Evolutionary conservation across 2,329 filamentous ascomycete species (phyloP).

Genomic region (Metarhizium brunneum): DNA sequence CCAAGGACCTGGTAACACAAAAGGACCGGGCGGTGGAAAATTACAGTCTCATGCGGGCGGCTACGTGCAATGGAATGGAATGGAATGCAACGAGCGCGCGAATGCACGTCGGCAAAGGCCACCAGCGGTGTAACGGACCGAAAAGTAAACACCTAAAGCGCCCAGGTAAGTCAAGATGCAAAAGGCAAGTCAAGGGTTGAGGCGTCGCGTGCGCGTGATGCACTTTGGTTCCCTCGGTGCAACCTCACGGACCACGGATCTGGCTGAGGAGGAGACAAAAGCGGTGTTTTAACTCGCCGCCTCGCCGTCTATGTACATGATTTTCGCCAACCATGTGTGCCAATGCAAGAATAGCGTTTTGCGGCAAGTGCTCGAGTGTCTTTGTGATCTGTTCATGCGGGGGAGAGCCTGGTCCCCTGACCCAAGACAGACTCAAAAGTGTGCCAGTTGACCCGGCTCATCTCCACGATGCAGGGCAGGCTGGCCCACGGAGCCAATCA

Average conservation of each 20-base stretch:
- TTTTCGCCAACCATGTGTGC: too few relatives aligned
- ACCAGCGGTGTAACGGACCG: neutral
- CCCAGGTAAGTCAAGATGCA: neutral
- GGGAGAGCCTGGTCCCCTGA: neutral
- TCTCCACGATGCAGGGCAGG: neutral
- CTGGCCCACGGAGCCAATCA: neutral
- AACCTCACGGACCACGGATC: neutral
- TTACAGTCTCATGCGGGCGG: neutral
- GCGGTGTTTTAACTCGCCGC: too few relatives aligned
- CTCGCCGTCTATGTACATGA: too few relatives aligned
- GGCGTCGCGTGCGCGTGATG: neutral
- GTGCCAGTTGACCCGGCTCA: neutral
- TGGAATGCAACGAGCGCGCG: neutral
- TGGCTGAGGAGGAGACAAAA: too few relatives aligned
- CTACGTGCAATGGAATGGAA: neutral
- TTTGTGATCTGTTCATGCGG: neutral
- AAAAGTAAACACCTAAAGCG: neutral
- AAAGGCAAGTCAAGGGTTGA: neutral
- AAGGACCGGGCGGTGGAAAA: neutral
- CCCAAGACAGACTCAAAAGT: neutral
- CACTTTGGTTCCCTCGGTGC: neutral
- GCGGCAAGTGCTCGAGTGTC: too few relatives aligned
- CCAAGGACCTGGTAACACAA: neutral
- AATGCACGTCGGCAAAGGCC: neutral
- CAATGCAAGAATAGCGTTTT: too few relatives aligned